Evolutionary conservation across 805 yeast species (phyloP).

Genomic region (Kuraishia molischiana): DNA sequence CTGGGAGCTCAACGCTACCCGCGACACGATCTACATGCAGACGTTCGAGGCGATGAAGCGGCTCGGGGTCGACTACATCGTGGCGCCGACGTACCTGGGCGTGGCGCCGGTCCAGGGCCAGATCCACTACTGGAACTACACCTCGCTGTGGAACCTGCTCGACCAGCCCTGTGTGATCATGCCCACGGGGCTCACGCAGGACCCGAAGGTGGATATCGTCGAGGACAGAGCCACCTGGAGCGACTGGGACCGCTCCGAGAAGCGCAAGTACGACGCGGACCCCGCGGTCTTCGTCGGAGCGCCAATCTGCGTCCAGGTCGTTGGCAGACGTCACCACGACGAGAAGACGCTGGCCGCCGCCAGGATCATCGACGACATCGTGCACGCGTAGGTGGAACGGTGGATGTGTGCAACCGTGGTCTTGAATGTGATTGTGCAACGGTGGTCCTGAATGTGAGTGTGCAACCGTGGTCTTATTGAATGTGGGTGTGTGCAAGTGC

Average conservation of each 20-base stretch:
- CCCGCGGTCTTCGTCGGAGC: conserved; percentile 25
- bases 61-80: conserved; percentile 50
- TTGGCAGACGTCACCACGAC: conserved; percentile 31
- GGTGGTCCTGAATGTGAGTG: too few relatives aligned
- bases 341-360: conserved; percentile 31
- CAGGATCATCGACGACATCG: conserved; percentile 17
- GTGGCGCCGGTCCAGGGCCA: conserved; percentile 61
- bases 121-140: conserved; percentile 58
- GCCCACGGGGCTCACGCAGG: conserved; percentile 48
- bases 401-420: too few relatives aligned
- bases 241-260: conserved; percentile 29
- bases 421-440: too few relatives aligned
- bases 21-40: conserved; percentile 50
- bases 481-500: too few relatives aligned
- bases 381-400: conserved; percentile 7
- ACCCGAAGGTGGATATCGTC: conserved; percentile 36
- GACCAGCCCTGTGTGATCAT: conserved; percentile 57
- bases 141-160: conserved; percentile 54
- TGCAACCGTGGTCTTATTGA: too few relatives aligned
- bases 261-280: conserved; percentile 22
- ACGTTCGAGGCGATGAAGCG: conserved; percentile 42
- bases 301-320: conserved; percentile 31
- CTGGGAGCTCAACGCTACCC: conserved; percentile 39
- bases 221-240: conserved; percentile 26
- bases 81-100: conserved; percentile 59